A percentile compares a stretch with the other conserved stretches of the same genome.
These are phyloP conservation scores for Marasmius tenuissimus DNA, from an alignment of 1,284 basidiomycete species.

Conservation along the genomic window DNA sequence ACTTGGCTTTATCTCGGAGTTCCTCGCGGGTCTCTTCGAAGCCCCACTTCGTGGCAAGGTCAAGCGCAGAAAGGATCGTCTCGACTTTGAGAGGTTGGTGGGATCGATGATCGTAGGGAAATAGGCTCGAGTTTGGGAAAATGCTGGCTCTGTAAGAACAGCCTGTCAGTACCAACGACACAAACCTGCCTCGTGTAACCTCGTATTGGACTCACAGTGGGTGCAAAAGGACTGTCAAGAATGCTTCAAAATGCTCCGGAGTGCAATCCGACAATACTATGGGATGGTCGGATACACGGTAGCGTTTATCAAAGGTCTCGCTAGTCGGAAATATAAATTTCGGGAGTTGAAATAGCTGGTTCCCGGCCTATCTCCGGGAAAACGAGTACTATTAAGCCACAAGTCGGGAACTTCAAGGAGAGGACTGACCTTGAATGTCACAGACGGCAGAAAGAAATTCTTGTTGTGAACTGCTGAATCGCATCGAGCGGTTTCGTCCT, in stretches of 20 bases:
- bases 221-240: not conserved
- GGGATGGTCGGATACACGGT: not conserved
- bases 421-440: not conserved
- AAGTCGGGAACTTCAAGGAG: not conserved
- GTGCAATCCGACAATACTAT: not conserved
- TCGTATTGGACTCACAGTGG: not conserved
- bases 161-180: not conserved
- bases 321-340: not conserved
- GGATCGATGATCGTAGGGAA: not conserved
- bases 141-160: not conserved
- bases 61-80: not conserved
- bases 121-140: not conserved
- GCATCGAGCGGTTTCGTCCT: not conserved
- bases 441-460: not conserved
- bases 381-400: not conserved
- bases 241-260: not conserved
- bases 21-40: not conserved
- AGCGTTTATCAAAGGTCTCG: not conserved
- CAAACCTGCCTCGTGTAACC: not conserved
- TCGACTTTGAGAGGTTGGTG: not conserved
- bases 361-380: not conserved
- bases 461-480: not conserved
- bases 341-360: not conserved
- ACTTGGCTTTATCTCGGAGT: not conserved
- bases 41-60: conserved; percentile 1